Evolutionary conservation across 371 early-diverging fungal genomes (phyloP).

Genomic region (Saksenaea oblongispora): DNA sequence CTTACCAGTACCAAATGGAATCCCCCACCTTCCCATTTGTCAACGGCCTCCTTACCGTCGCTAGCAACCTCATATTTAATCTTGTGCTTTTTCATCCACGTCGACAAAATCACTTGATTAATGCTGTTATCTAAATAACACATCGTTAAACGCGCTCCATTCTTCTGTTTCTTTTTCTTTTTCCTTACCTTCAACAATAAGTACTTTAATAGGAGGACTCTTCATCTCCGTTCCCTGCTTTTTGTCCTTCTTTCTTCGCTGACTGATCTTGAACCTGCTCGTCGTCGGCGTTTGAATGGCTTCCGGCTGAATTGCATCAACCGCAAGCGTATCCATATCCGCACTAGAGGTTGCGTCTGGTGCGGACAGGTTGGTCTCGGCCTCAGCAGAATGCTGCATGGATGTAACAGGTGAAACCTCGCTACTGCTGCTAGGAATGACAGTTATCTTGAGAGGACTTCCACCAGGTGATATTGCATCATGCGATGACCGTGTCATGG

Average conservation of each 20-base stretch:
- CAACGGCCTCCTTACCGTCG: conserved; percentile 71
- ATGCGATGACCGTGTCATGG: neutral
- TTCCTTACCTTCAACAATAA: conserved; percentile 71
- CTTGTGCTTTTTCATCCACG: conserved; percentile 67
- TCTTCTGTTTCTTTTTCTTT: neutral
- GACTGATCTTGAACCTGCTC: conserved; percentile 7
- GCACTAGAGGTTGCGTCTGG: neutral
- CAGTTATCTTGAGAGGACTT: conserved; percentile 1
- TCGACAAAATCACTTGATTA: conserved; percentile 66
- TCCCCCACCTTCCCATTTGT: conserved; percentile 61
- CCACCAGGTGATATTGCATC: neutral
- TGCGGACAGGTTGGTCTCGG: neutral
- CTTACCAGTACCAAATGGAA: conserved; percentile 73
- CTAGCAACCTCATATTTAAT: conserved; percentile 65
- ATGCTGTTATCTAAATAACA: conserved; percentile 60
- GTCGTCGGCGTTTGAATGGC: neutral
- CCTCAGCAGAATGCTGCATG: neutral
- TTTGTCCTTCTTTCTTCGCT: conserved; percentile 9
- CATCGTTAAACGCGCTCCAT: neutral
- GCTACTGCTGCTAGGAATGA: neutral
- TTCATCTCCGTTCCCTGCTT: neutral
- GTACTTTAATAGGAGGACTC: conserved; percentile 65
- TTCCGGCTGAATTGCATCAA: conserved; percentile 7
- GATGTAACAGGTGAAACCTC: neutral
- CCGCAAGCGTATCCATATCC: neutral